Conservation (phyloP, 345 rosid genomes). For the Conringia planisiliqua region DNA sequence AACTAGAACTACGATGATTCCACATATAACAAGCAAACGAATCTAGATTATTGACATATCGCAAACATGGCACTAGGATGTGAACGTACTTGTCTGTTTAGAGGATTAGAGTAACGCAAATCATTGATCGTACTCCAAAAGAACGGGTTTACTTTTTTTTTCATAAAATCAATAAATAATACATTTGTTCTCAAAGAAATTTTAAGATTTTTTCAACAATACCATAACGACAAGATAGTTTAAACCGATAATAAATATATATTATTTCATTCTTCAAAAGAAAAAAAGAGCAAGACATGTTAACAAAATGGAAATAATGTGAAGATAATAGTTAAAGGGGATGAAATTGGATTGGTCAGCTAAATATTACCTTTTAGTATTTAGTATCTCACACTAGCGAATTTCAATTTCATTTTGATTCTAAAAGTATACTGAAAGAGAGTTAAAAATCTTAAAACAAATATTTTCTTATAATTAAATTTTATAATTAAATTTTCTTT, state of each 20-base stretch:
- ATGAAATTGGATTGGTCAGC: slow-evolving; percentile 22
- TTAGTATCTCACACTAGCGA: background rate
- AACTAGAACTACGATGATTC: background rate
- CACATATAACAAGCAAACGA: background rate
- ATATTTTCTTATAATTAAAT: too few species aligned
- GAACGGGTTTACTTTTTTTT: background rate
- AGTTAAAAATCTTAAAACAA: too few species aligned
- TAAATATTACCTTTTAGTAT: slow-evolving; percentile 14
- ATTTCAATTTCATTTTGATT: background rate
- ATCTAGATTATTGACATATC: too few species aligned
- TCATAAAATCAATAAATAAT: slow-evolving; percentile 4
- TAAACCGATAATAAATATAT: background rate
- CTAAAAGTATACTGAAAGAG: background rate
- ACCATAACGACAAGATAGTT: slow-evolving; percentile 10
- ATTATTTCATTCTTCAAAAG: background rate
- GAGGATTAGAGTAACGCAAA: background rate
- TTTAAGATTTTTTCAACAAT: background rate
- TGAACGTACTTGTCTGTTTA: slow-evolving; percentile 5
- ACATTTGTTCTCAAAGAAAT: slow-evolving; percentile 2
- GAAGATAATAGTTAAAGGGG: background rate
- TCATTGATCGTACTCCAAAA: background rate
- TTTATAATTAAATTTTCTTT: too few species aligned
- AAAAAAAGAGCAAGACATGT: background rate
- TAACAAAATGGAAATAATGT: background rate
- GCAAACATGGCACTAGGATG: background rate